phyloP scores from a whole-genome alignment of 805 yeast species.

The Scheffersomyces amazonensis region DNA sequence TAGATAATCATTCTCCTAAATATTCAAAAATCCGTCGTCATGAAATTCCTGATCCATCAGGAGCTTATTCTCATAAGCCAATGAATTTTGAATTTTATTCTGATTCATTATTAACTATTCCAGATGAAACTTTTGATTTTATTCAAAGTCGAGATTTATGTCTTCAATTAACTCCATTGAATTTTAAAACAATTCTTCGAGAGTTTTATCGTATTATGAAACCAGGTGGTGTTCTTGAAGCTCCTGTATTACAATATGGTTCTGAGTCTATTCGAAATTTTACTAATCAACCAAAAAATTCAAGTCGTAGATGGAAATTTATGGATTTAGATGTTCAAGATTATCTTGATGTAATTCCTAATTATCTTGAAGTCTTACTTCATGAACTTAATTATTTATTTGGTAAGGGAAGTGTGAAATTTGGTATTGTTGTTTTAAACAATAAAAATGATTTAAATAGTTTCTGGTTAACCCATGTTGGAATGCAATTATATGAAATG shows the following conservation, averaged over 20 bases:
- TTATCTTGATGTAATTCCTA: conserved; percentile 21
- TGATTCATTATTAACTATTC: conserved; percentile 21
- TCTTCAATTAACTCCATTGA: conserved; percentile 26
- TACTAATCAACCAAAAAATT: conserved; percentile 4
- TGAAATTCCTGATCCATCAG: conserved; percentile 15
- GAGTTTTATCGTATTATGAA: conserved; percentile 37
- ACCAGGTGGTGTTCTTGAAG: conserved; percentile 29
- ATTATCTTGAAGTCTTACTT: conserved; percentile 20
- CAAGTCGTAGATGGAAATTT: conserved; percentile 3
- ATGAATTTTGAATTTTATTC: conserved; percentile 28
- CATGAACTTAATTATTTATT: conserved; percentile 22
- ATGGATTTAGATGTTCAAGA: conserved; percentile 4
- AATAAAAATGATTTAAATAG: conserved; percentile 26
- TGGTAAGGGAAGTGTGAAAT: conserved; percentile 32
- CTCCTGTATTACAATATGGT: conserved; percentile 8
- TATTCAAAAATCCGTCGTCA: conserved; percentile 8
- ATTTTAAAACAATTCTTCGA: conserved; percentile 19
- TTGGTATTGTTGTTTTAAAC: conserved; percentile 25
- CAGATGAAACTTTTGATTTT: conserved; percentile 28
- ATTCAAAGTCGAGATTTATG: conserved; percentile 35
- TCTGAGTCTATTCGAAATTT: conserved; percentile 8
- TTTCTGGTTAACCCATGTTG: conserved; percentile 26
- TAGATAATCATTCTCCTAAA: conserved; percentile 18
- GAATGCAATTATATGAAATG: conserved; percentile 28
- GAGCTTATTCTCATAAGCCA: conserved; percentile 22